Conservation (phyloP, 495 filamentous ascomycete genomes). For the Aspergillus biplanus region DNA sequence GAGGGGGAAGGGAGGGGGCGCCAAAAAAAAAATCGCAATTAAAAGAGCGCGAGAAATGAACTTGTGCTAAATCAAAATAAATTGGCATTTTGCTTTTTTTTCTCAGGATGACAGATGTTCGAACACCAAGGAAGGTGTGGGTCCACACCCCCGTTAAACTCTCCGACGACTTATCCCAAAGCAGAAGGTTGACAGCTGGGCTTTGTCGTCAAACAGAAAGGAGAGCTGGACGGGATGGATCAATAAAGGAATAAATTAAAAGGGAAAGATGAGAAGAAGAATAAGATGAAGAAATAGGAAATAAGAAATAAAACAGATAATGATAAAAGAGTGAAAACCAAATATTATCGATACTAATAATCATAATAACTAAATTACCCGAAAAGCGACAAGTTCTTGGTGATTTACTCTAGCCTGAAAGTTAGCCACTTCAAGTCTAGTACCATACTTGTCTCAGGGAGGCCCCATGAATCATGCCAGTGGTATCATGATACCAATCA, state of each 20-base stretch:
- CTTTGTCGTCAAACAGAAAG: neutral
- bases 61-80: too few species aligned
- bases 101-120: slow-evolving; percentile 7
- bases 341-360: neutral
- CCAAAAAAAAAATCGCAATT: too few species aligned
- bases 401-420: neutral
- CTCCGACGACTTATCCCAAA: slow-evolving; percentile 40
- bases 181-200: slow-evolving; percentile 40
- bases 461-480: too few species aligned
- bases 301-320: neutral
- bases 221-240: neutral
- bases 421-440: neutral
- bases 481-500: too few species aligned
- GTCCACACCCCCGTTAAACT: slow-evolving; percentile 35
- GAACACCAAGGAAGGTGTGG: slow-evolving; percentile 26
- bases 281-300: slow-evolving; percentile 11
- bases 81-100: slow-evolving; percentile 6
- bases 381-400: neutral
- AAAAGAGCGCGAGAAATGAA: too few species aligned
- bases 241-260: too few species aligned
- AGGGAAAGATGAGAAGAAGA: too few species aligned
- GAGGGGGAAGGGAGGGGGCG: too few species aligned
- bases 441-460: too few species aligned
- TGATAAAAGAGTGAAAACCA: slow-evolving; percentile 3
- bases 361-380: neutral